These are phyloP conservation scores for Physcomitrium patens DNA, from an alignment of 225 moss, liverwort and hornwort genomes.

Conservation along the genomic window DNA sequence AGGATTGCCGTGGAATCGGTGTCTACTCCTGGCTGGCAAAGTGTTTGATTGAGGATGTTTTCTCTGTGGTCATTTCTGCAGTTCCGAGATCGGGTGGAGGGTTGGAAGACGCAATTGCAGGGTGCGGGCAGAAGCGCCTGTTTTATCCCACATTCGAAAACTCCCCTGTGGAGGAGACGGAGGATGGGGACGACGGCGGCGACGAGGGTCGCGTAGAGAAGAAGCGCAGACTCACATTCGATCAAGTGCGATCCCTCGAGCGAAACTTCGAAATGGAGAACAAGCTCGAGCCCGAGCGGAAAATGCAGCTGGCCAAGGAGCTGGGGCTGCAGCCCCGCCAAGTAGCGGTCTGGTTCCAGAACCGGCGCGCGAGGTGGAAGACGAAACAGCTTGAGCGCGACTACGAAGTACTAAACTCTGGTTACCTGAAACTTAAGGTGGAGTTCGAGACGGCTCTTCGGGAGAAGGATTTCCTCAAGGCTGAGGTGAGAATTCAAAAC, in stretches of 20 bases:
- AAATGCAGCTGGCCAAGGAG: conserved; percentile 83
- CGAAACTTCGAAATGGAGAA: conserved; percentile 85
- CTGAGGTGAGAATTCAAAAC: conserved; percentile 50
- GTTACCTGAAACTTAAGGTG: conserved; percentile 62
- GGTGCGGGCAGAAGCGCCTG: conserved; percentile 75
- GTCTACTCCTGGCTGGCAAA: too few relatives aligned
- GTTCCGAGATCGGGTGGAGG: conserved; percentile 61
- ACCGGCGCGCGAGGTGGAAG: conserved; percentile 86
- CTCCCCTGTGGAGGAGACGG: conserved; percentile 54
- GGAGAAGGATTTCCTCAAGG: conserved; percentile 61
- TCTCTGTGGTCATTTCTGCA: conserved; percentile 22
- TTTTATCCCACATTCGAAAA: conserved; percentile 71
- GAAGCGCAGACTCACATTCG: conserved; percentile 71
- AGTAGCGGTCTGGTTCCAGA: conserved; percentile 89
- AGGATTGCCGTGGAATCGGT: too few relatives aligned
- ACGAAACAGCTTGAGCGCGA: conserved; percentile 86
- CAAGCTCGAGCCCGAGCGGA: conserved; percentile 86
- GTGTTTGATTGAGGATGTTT: too few relatives aligned
- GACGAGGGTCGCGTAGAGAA: conserved; percentile 78
- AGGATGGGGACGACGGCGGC: conserved; percentile 59
- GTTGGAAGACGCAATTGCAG: conserved; percentile 77
- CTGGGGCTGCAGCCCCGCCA: conserved; percentile 83
- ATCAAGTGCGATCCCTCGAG: conserved; percentile 83
- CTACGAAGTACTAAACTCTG: conserved; percentile 75
- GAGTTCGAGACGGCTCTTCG: conserved; percentile 54